phyloP scores from a whole-genome alignment of 192 early-diverging fungal genomes.

The Linnemannia zychae region DNA sequence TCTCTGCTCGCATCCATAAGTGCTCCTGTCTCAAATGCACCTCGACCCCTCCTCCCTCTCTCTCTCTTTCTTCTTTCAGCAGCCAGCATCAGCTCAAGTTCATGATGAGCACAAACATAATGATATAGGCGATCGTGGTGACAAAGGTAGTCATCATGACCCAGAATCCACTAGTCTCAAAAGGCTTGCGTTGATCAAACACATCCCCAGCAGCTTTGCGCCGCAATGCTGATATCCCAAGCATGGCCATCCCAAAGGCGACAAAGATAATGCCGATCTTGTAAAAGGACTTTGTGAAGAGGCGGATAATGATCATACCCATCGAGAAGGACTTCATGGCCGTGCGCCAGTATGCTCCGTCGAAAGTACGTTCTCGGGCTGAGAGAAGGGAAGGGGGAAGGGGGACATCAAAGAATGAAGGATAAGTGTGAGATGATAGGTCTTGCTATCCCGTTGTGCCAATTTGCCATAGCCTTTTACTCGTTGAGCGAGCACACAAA shows the following conservation, averaged over 20 bases:
- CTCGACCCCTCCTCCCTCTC: no score
- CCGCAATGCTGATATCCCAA: conserved; percentile 63
- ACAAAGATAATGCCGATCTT: conserved; percentile 70
- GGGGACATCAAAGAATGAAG: not conserved
- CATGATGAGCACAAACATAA: conserved; percentile 57
- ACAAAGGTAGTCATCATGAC: conserved; percentile 62
- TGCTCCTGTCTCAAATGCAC: no score
- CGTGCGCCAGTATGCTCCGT: conserved; percentile 73
- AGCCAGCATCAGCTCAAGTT: not conserved
- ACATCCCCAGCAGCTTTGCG: conserved; percentile 62
- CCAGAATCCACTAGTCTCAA: conserved; percentile 68
- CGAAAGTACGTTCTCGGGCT: conserved; percentile 70
- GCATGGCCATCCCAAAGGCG: conserved; percentile 62
- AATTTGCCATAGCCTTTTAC: no score
- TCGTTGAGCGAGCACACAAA: not conserved
- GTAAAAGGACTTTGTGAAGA: conserved; percentile 70
- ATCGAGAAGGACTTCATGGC: conserved; percentile 66
- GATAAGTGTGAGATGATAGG: not conserved
- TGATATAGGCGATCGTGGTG: conserved; percentile 59
- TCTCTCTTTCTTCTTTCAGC: not conserved
- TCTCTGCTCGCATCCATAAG: no score
- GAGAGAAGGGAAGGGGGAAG: not conserved
- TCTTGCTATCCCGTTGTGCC: no score
- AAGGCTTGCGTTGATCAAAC: conserved; percentile 67
- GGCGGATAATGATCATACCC: conserved; percentile 65